These are phyloP conservation scores for Tuber melanosporum DNA, from an alignment of 495 filamentous ascomycete genomes.

Conservation along the genomic window DNA sequence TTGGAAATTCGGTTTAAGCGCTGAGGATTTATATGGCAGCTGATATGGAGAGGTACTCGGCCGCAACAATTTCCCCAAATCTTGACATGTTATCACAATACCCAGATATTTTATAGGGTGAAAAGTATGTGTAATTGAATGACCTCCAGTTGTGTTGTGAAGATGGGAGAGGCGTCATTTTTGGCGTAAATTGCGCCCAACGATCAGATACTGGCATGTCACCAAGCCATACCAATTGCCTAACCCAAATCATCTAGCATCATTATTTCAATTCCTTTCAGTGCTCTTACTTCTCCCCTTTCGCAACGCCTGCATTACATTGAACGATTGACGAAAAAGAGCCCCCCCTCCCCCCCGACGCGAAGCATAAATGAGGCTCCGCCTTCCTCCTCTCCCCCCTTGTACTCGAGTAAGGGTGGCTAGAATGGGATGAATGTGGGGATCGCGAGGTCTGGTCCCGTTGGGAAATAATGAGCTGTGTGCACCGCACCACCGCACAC, in stretches of 20 bases:
- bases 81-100: background rate
- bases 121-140: no score
- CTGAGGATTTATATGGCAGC: background rate
- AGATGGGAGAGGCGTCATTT: background rate
- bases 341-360: background rate
- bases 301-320: background rate
- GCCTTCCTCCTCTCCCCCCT: background rate
- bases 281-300: background rate
- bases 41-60: background rate
- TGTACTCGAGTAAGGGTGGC: background rate
- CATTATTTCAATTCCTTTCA: background rate
- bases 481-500: background rate
- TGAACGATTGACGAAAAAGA: background rate
- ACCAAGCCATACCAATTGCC: background rate
- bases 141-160: no score
- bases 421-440: constrained; percentile 2
- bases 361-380: background rate
- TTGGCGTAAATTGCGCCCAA: background rate
- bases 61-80: background rate
- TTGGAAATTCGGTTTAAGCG: background rate
- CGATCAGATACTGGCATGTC: background rate
- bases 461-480: background rate
- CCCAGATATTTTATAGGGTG: background rate
- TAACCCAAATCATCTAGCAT: background rate
- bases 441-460: background rate